Percentiles rank a stretch among this genome's conserved stretches.
Conservation (phyloP, 305 asterid genomes). For the Fraxinus paxiana region DNA sequence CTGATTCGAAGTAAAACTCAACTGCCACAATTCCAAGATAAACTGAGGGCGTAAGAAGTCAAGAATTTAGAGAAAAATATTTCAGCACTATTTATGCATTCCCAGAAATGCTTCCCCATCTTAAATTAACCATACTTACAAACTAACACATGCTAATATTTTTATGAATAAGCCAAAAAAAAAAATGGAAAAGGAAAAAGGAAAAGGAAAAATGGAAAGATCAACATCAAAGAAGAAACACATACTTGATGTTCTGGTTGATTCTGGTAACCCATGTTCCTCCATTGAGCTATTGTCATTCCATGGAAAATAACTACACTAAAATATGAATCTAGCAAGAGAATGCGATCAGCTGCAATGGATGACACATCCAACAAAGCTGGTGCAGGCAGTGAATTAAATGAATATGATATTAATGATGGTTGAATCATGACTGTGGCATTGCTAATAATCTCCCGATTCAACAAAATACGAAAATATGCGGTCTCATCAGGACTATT, state of each 20-base stretch:
- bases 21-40: background rate
- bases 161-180: background rate
- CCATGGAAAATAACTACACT: constrained; percentile 97
- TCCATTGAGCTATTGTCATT: constrained; percentile 97
- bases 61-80: background rate
- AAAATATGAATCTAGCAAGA: constrained; percentile 86
- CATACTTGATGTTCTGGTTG: constrained; percentile 85
- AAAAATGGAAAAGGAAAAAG: background rate
- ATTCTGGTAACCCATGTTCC: constrained; percentile 93
- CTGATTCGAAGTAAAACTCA: background rate
- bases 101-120: background rate
- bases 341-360: constrained; percentile 89
- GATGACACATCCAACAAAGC: constrained; percentile 91
- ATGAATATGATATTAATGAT: constrained; percentile 76
- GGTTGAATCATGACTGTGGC: constrained; percentile 99
- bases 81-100: background rate
- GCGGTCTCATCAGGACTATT: constrained; percentile 99
- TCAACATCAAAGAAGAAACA: constrained; percentile 14
- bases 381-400: constrained; percentile 82
- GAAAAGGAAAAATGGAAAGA: background rate
- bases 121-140: constrained; percentile 11
- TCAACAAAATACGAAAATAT: constrained; percentile 88
- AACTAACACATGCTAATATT: background rate
- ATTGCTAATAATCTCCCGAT: constrained; percentile 86
- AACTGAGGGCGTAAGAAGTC: background rate